phyloP scores from a whole-genome alignment of 768 basidiomycete genomes.

The Chiua virens region DNA sequence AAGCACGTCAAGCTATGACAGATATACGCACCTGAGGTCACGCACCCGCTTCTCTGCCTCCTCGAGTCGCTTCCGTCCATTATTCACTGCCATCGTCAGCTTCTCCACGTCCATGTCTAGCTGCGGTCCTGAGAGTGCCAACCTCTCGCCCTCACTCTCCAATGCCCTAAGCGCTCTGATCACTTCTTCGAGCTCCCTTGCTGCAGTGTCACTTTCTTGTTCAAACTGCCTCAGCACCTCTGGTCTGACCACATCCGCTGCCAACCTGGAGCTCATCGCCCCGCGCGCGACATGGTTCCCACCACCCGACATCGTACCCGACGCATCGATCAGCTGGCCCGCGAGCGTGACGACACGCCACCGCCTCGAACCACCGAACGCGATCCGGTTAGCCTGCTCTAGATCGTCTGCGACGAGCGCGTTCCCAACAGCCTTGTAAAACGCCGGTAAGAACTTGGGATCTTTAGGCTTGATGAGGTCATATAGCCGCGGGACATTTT shows the following conservation, averaged over 20 bases:
- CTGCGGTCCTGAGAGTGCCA: conserved; percentile 64
- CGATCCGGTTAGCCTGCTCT: conserved; percentile 93
- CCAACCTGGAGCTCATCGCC: conserved; percentile 90
- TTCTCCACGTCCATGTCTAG: conserved; percentile 84
- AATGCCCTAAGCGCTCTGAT: conserved; percentile 47
- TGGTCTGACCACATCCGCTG: conserved; percentile 75
- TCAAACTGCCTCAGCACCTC: conserved; percentile 76
- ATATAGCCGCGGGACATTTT: conserved; percentile 87
- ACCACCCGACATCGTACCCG: conserved; percentile 97
- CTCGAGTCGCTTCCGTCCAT: conserved; percentile 43
- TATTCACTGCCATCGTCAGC: conserved; percentile 78
- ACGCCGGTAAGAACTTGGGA: conserved; percentile 75
- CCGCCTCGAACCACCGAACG: conserved; percentile 65
- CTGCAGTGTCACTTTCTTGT: conserved; percentile 64
- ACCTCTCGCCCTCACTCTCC: conserved; percentile 62
- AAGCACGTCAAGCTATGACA: not conserved
- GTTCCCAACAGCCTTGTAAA: conserved; percentile 83
- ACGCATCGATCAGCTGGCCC: conserved; percentile 91
- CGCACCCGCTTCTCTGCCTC: conserved; percentile 81
- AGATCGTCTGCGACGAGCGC: conserved; percentile 91
- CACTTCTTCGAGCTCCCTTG: conserved; percentile 57
- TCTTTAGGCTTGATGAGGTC: conserved; percentile 96
- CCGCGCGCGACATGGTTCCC: conserved; percentile 76
- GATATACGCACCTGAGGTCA: conserved; percentile 79
- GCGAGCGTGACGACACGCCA: conserved; percentile 91